Conservation (phyloP, 164 flowering plant genomes). For the Aristolochia fimbriata region DNA sequence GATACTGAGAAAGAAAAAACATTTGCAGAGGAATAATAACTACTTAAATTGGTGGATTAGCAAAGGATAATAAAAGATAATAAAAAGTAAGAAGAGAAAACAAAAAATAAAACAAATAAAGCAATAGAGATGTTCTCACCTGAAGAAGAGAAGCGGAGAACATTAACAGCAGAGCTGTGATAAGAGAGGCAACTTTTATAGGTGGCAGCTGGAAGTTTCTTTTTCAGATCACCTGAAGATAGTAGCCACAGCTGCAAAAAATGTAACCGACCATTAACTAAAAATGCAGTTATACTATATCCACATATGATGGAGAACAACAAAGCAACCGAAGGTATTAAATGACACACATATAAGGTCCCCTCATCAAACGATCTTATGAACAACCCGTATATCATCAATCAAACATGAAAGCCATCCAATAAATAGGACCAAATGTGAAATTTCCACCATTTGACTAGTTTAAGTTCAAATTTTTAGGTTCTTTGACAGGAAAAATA, state of each 20-base stretch:
- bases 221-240: slow-evolving; percentile 38
- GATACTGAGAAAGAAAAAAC: too few species aligned
- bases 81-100: not conserved
- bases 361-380: too few species aligned
- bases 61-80: not conserved
- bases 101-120: not conserved
- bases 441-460: too few species aligned
- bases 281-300: not conserved
- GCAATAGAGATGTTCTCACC: slow-evolving; percentile 31
- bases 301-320: not conserved
- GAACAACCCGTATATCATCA: too few species aligned
- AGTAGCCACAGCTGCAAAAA: slow-evolving; percentile 68
- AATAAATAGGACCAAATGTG: too few species aligned
- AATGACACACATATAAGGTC: too few species aligned
- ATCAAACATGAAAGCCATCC: too few species aligned
- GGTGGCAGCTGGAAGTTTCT: slow-evolving; percentile 56
- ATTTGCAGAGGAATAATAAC: too few species aligned
- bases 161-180: slow-evolving; percentile 80
- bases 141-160: slow-evolving; percentile 82
- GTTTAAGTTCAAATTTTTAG: too few species aligned
- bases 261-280: not conserved
- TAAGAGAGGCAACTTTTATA: slow-evolving; percentile 76
- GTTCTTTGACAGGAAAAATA: too few species aligned
- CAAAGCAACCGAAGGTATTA: not conserved
- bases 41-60: too few species aligned